Evolutionary conservation across 306 rosid genomes (phyloP), one percentile per base, ranked within the genome.

Genomic region (Fragaria ananassa): DNA sequence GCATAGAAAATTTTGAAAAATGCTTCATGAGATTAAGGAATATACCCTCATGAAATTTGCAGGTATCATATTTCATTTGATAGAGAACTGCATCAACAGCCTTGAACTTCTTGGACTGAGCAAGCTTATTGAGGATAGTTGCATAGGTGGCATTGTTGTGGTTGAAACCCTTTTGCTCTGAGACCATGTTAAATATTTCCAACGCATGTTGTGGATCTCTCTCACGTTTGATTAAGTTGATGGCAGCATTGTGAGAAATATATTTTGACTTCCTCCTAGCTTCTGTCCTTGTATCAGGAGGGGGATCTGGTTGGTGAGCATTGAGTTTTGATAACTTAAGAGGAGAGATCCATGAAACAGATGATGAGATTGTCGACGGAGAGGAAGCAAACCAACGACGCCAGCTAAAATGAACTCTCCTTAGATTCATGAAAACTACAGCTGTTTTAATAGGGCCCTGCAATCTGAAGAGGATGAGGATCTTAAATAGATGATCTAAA

Each of bases 1-100:
- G 89, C 75, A 85, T 54, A 64, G 81, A 79, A 29, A 86, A 85
- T 42, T 83, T 85, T 21, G 98, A 89, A 79, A 81, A 91, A 77
- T 91, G 89, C 82, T 84, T 90, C 97, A 94, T 91, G 72, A 94
- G 97, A 70, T 84, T 84, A 61, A 91, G 83, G 80, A 94, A 94
- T 71, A 86, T 71, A 61, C 87, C 91, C 82, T 94, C 97, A n/a
- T 91, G 95, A 80, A 90, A 81, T 79, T 89, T 86, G 88, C 97
- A 90, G 29, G 95, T 83, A 77, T 94, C 97, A 51, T 90, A 89
- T 45, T 80, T 88, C 95, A 94, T 91, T 76, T 86, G 96, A 74
- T 50, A 86, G 78, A 94, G 80, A 82, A 94, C 79, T 12, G 87
- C 86, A 66, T 90, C 91, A 34, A 94, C 25, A 12, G 97, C 95